These are phyloP conservation scores for Acacia concinna DNA, from an alignment of 331 rosid genomes.

Conservation along the genomic window DNA sequence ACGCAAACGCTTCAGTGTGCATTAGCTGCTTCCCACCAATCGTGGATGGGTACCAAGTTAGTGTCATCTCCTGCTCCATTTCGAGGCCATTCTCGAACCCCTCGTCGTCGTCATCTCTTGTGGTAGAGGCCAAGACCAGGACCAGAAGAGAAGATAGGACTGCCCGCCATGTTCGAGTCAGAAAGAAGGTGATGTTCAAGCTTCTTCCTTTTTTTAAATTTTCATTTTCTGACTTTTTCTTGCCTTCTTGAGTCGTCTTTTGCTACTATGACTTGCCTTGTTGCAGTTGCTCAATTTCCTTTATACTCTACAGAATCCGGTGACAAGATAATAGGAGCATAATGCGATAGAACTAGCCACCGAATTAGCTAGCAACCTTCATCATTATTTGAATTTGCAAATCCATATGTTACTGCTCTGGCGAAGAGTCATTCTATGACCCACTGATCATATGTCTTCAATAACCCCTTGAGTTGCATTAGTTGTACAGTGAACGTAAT, in stretches of 20 bases:
- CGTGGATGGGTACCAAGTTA: constrained; percentile 31
- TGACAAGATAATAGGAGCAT: neutral
- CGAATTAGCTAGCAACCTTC: neutral
- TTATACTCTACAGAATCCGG: neutral
- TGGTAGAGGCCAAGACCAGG: constrained; percentile 55
- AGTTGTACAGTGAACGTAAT: neutral
- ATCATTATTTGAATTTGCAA: neutral
- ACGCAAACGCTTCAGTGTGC: constrained; percentile 32
- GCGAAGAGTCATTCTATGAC: neutral
- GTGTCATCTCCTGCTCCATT: neutral
- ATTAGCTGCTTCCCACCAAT: constrained; percentile 32
- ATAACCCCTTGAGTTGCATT: neutral
- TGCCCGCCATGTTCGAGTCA: constrained; percentile 85
- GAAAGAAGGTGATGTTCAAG: constrained; percentile 69
- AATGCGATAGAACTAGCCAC: neutral
- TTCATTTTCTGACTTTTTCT: neutral
- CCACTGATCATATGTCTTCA: neutral
- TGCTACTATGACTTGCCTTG: neutral
- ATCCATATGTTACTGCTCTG: constrained; percentile 7
- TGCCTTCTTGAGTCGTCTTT: neutral
- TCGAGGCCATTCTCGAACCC: neutral
- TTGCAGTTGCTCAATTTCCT: neutral
- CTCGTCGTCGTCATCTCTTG: constrained; percentile 34
- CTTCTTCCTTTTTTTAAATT: neutral
- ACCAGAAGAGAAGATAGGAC: constrained; percentile 73